phyloP scores from a whole-genome alignment of 129 eudicot genomes.

The Gnaphalium uliginosum region DNA sequence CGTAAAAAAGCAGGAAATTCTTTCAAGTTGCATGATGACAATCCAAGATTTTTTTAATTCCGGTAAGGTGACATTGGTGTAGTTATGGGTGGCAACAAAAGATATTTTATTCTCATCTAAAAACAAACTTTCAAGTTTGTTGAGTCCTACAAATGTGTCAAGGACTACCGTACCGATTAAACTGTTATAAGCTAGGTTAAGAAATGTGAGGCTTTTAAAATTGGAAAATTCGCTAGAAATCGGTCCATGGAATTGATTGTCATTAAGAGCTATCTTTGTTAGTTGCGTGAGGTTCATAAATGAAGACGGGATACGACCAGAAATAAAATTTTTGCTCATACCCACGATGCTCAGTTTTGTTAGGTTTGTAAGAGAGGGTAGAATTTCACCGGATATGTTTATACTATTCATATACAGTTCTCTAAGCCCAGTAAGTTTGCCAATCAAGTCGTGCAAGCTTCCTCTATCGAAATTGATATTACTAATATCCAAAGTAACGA shows the following conservation, averaged over 20 bases:
- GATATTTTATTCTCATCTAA: not conserved
- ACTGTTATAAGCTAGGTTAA: not conserved
- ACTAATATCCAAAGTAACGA: not conserved
- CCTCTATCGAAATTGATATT: not conserved
- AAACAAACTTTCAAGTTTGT: not conserved
- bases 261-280: not conserved
- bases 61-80: constrained; percentile 13
- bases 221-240: constrained; percentile 27
- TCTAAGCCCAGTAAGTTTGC: constrained; percentile 8
- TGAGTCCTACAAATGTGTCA: constrained; percentile 13
- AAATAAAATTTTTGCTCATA: not conserved
- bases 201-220: not conserved
- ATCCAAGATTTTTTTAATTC: not conserved
- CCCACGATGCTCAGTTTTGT: constrained; percentile 6
- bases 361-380: constrained; percentile 33
- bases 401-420: not conserved
- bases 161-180: constrained; percentile 31
- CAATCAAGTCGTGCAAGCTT: constrained; percentile 7
- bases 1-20: not conserved
- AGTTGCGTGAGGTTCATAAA: constrained; percentile 31
- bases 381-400: constrained; percentile 21
- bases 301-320: constrained; percentile 12
- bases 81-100: not conserved
- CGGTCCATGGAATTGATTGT: constrained; percentile 19
- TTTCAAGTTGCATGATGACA: constrained; percentile 16